Base-by-base conservation (phyloP, 345 rosid species). In the Dovyalis caffra region DNA sequence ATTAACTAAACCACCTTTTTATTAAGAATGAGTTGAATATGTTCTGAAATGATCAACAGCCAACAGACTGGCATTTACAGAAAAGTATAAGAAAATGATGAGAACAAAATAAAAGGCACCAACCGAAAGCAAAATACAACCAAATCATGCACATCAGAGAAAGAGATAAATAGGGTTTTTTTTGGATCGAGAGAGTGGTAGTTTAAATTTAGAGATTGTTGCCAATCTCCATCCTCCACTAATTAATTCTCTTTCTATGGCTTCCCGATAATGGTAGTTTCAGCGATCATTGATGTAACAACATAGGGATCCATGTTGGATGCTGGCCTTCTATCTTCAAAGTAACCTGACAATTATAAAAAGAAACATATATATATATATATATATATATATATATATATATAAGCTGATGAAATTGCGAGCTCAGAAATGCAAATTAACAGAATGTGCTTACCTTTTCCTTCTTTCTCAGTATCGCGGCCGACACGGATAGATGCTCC, bases 271-370 rank as follows among this genome's bases (percentile, higher is more conserved):
- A 93, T 87, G 79, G 97, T 91, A 73, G 90, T 83, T 78, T 93
- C 92, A 28, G 98, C 95, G 18, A 93, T 87, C 98, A 91, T 89
- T 64, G 95, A 90, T 6, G 97, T 88, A 21, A 91, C 97, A 14
- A 87, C 84, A 76, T 93, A 91, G 1, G 98, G 98, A 82, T 93
- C 97, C 98, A 93, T 93, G 89, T 93, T 93, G 0, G 95, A 93
- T 16, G 97, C 87, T 5, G 97, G 98, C 87, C 98, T 86, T 68
- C 98, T 87, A 69, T 93, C 98, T 77, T 91, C 95, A 43, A 93
- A 91, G 82, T 91, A 93, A 12, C 97, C 91, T 87, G 83, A 0
- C 33, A 53, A 53, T 25, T 1, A 62, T n/a, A 3, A 33, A 32
- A 23, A 33, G 28, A 10, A n/a, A n/a, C n/a, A n/a, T n/a, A n/a